Base-by-base conservation (phyloP, 2,329 filamentous ascomycete genomes). In the Fusarium avenaceum region DNA sequence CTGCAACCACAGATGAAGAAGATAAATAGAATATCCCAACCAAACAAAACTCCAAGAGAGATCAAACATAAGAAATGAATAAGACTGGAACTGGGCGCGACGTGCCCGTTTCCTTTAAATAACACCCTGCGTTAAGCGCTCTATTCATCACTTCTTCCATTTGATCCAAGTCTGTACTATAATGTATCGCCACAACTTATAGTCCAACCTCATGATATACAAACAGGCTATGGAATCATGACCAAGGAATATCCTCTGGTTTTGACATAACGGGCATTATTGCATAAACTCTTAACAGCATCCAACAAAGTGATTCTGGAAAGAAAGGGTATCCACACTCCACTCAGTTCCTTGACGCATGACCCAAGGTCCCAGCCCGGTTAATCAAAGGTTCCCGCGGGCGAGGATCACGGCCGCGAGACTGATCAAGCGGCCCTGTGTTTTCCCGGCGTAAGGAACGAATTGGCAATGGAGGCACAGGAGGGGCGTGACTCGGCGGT, bases 331-430 rank as follows among this genome's bases (percentile, higher is more conserved):
- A 15, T 28, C 40, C 24, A 35, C 17, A 22, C 43, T 46, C 22
- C 28, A 10, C 47, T 64, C 46, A 73, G 44, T 57, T 58, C 44
- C 65, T 67, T 38, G 69, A 61, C 30, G 63, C 44, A 24, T 54
- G 40, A 26, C 70, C 70, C 22, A 57, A 42, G 30, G 70, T 72
- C n/a, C 72, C 72, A 28, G 76, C 77, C 10, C 71, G 72, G 44
- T 75, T 74, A 20, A 78, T 76, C 22, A 79, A 62, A 38, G 77
- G 77, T 50, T 77, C 77, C 10, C 68, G 57, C 15, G 72, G 73
- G 14, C 67, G 70, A 47, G 73, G 58, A 35, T 75, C 73, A 17
- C 73, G 73, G 15, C 72, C 71, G n/a, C 72, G 70, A 17, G 59
- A 57, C 47, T 65, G 50, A 24, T 70, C 71, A 5, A 67, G 43